Evolutionary conservation across 768 basidiomycete genomes (phyloP), one percentile per base, ranked within the genome.

Genomic region (Trametes villosa): DNA sequence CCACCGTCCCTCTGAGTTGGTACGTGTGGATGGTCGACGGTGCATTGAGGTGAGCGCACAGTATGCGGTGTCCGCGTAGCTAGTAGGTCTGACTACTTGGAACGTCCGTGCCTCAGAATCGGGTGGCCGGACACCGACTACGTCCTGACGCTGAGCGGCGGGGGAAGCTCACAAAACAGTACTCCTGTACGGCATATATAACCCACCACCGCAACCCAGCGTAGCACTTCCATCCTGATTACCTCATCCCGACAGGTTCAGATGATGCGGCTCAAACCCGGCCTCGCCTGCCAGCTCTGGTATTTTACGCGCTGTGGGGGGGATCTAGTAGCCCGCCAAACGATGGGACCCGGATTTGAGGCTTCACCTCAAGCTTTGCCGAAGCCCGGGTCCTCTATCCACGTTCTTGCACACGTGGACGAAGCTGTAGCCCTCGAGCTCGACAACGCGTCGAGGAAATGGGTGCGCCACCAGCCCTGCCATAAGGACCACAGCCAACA

Each of bases 401-500:
- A 38, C 36, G 7, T 38, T 38, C 36, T 38, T 18, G 13, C 18
- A 4, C 36, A 38, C 36, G 18, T 38, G 36, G 4, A 38, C 13
- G 36, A 15, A 11, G 13, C 13, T 4, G 18, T 38, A 17, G 36
- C 36, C 8, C 36, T 38, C 7, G 36, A 38, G 13, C 36, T 38
- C 36, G 36, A 38, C 7, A 38, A 17, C 6, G 18, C 36, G 8
- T 6, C 13, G 4, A 38, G 24, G 44, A 46, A 12, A 17, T 9
- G 22, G 5, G 11, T 46, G 1, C 8, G 17, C 22, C 20, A 26
- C 22, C 22, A 24, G 34, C 49, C 65, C 6, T 20, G 9, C 1
- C 46, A 56, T 18, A 42, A 46, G 29, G 65, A 65, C 1, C 50
- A 52, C 26, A 66, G 64, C 36, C 67, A 68, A 45, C 67, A 68